A percentile compares a stretch with the other conserved stretches of the same genome.
These are phyloP conservation scores for Silybum marianum DNA, from an alignment of 129 eudicot genomes.

Conservation along the genomic window DNA sequence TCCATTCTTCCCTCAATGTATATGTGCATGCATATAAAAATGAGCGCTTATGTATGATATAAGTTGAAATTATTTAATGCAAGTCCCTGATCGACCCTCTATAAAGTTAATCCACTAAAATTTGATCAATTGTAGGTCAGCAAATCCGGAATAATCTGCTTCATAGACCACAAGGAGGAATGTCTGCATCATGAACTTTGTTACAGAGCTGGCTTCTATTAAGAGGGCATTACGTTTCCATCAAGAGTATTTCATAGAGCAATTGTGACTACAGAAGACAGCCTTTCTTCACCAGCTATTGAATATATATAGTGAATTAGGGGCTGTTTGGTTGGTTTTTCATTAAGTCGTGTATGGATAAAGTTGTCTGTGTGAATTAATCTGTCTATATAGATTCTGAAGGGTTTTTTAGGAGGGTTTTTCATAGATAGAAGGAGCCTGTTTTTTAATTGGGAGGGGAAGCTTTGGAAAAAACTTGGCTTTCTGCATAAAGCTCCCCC, in stretches of 20 bases:
- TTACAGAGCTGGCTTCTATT: background rate
- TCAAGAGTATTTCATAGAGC: background rate
- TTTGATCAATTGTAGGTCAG: background rate
- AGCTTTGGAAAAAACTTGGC: no score
- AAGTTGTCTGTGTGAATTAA: no score
- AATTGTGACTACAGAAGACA: background rate
- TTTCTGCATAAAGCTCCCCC: no score
- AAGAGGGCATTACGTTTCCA: background rate
- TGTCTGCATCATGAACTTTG: background rate
- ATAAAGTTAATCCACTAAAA: background rate
- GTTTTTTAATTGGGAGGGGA: no score
- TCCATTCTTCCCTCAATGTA: slow-evolving; percentile 11
- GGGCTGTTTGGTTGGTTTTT: no score
- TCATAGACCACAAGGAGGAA: background rate
- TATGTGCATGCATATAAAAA: background rate
- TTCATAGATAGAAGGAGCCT: no score
- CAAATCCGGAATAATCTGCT: background rate
- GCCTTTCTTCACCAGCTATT: background rate
- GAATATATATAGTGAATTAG: background rate
- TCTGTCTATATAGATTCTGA: no score
- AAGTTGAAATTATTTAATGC: background rate
- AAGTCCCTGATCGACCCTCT: background rate
- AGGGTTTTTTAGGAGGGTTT: no score
- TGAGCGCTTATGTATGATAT: background rate
- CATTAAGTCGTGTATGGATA: no score